A percentile compares a stretch with the other conserved stretches of the same genome.
Conservation (phyloP, 331 rosid species). For the Pyrus hybrid region DNA sequence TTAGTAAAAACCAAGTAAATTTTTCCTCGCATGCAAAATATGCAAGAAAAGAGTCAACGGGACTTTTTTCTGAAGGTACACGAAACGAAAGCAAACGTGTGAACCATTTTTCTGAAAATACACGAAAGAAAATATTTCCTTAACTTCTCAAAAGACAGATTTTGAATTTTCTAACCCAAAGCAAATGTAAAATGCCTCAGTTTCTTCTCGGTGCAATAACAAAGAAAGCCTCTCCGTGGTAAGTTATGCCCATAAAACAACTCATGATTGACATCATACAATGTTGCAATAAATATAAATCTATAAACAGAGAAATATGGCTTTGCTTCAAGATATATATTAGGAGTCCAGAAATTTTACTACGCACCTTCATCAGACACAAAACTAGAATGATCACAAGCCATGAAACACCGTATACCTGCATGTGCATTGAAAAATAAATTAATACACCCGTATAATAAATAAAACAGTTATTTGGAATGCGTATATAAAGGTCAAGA, state of each 20-base stretch:
- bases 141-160: neutral
- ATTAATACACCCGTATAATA: neutral
- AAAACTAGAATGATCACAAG: conserved; percentile 56
- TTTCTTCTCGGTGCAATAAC: neutral
- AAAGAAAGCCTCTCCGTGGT: neutral
- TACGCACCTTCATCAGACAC: conserved; percentile 69
- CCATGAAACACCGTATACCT: conserved; percentile 90
- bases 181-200: neutral
- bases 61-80: too few species aligned
- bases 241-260: neutral
- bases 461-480: neutral
- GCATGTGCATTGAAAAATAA: conserved; percentile 17
- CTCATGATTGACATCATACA: neutral
- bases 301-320: neutral
- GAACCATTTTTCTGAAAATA: too few species aligned
- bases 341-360: neutral
- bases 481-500: neutral
- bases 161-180: neutral
- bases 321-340: neutral
- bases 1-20: neutral
- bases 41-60: neutral
- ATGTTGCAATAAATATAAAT: neutral
- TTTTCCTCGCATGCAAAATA: neutral
- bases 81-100: too few species aligned
- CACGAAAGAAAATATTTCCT: neutral